Evolutionary conservation across 192 early-diverging fungal genomes (phyloP), one percentile per base, ranked within the genome.

Genomic region (Phlyctochytrium bullatum): DNA sequence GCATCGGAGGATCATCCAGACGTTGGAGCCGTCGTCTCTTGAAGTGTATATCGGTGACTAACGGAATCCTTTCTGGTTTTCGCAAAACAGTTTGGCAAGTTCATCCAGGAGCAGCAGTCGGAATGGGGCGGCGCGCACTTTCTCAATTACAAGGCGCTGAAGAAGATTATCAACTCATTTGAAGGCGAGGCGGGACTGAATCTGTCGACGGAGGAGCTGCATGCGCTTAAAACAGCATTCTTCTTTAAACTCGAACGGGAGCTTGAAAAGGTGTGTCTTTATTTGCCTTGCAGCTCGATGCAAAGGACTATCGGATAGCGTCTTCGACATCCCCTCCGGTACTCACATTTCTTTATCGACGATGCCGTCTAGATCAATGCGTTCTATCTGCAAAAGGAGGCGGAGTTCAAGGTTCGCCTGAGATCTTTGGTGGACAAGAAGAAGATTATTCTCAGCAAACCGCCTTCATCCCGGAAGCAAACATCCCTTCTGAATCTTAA

Each of bases 181-280:
- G 66, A 79, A 51, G 71, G 28, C 16, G 56, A 4, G 2, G 69
- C 58, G 6, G 64, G 36, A 3, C 56, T 76, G 63, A 35, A 72
- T 27, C 53, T 57, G 12, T 53, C 51, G 16, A 2, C 24, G 51
- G 16, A 61, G 17, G 73, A 80, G 61, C 66, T 95, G 53, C 86
- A 93, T 72, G 90, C 91, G 2, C 88, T 94, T 67, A 99, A 97
- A 69, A 92, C 93, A 0, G 88, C 90, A 30, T 99, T 99, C 78
- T 99, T 99, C 75, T 98, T 92, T 82, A 94, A 92, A 59, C 85
- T 99, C 35, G 97, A 99, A 76, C 86, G 97, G 34, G 97, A 99
- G 75, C 75, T 99, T 27, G 97, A 99, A 79, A 96, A 97, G 81
- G 91, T 72, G 34, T 30, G 27, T 6, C 17, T 24, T 30, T 25